phyloP scores from a whole-genome alignment of 2,329 filamentous ascomycete genomes.

The Graphium sp. region DNA sequence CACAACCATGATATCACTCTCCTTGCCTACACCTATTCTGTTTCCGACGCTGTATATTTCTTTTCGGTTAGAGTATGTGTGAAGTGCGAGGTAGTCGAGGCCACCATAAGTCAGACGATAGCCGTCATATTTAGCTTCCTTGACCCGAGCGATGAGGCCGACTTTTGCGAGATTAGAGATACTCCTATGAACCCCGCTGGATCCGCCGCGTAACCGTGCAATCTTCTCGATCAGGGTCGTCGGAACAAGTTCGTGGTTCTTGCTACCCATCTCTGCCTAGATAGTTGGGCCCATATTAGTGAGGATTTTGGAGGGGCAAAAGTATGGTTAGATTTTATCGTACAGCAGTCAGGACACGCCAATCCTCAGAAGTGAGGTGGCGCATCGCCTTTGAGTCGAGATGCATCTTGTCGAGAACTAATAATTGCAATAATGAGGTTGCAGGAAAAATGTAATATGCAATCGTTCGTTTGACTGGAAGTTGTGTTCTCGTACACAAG shows the following conservation, averaged over 20 bases:
- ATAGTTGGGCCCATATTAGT: conserved; percentile 1
- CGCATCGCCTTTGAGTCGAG: conserved; percentile 88
- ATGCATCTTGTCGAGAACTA: conserved; percentile 46
- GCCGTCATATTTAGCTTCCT: conserved; percentile 94
- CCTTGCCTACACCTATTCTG: conserved; percentile 91
- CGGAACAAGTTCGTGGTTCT: conserved; percentile 93
- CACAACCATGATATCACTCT: conserved; percentile 92
- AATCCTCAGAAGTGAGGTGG: conserved; percentile 84
- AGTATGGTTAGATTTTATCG: conserved; percentile 14
- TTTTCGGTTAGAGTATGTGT: conserved; percentile 67
- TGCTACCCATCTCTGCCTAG: conserved; percentile 83
- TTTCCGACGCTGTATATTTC: conserved; percentile 84
- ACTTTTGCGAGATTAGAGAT: conserved; percentile 88
- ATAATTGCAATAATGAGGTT: not conserved
- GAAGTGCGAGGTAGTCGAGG: conserved; percentile 90
- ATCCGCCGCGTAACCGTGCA: conserved; percentile 62
- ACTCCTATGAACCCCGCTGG: conserved; percentile 63
- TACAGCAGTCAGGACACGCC: conserved; percentile 87
- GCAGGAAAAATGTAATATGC: not conserved
- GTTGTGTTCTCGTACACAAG: conserved; percentile 1
- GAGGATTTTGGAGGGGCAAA: conserved; percentile 10
- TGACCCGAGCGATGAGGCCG: conserved; percentile 78
- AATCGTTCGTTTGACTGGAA: conserved; percentile 4
- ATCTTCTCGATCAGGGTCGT: conserved; percentile 76
- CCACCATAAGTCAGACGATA: conserved; percentile 95